Base-by-base conservation (phyloP, 306 rosid genomes). In the Ochetophila trinervis region DNA sequence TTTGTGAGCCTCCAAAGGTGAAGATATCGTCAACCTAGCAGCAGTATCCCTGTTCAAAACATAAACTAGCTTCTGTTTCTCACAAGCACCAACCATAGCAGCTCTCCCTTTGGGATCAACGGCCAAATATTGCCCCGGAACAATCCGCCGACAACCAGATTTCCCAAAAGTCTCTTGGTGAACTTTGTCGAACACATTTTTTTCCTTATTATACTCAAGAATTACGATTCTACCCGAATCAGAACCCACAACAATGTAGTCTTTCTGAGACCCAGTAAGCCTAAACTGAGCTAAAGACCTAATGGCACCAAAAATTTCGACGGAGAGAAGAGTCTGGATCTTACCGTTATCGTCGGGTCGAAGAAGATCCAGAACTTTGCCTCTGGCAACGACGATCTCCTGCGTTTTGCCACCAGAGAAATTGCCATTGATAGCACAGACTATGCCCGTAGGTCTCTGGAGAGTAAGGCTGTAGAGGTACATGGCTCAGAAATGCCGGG, bases 151-250 rank as follows among this genome's bases (percentile, higher is more conserved):
- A 77, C 90, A 86, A 61, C 97, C 99, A 0, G 97, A 90, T 77
- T 90, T 93, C 9, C 96, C 99, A 49, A 93, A 93, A 16, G 97
- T 93, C 68, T 93, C 99, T 35, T 93, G 99, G 73, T 93, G 99
- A 47, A 90, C 49, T 76, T 90, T 93, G 55, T 90, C 91, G 45
- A 93, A 90, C 15, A 90, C 96, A 34, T 93, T 93, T 20, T 88
- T 89, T 63, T 87, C 97, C 59, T 87, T 84, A 44, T 93, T 87
- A 68, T 93, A 93, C 19, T 90, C 95, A 2, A 93, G 97, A 53
- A 93, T 93, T 5, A 93, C 91, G 52, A 93, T 87, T 9, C 99
- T 74, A 9, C 99, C 99, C 27, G 99, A 93, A 65, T 93, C 99
- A 13, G 97, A 86, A 14, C 97, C 99, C 0, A 90, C 91, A 6